Base-by-base conservation (phyloP, 169 alveolate species). In the Pseudocohnilembus persalinus region DNA sequence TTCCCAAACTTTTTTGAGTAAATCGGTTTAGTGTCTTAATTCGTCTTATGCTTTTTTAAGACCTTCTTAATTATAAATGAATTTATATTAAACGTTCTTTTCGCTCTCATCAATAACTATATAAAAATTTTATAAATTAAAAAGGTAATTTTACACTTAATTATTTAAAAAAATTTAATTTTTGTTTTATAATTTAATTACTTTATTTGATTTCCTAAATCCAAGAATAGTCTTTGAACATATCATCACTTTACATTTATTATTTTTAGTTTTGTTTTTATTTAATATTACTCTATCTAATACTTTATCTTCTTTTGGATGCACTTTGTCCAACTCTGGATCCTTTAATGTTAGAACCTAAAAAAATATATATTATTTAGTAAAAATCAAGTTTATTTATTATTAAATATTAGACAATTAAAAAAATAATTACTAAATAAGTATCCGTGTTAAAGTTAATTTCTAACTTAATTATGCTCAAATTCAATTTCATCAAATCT, bases 401-500 rank as follows among this genome's bases (percentile, higher is more conserved):
- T 11, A 11, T 49, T 49, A 11, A 11, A 11, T 49, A 11, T 11
- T 49, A 11, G 68, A n/a, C n/a, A n/a, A n/a, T n/a, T n/a, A n/a
- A n/a, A n/a, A n/a, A n/a, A n/a, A n/a, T n/a, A n/a, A n/a, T n/a
- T 49, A 49, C 68, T 20, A 49, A 11, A 4, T 20, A 49, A 11
- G 68, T 49, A 20, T 49, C 20, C 20, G 20, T 49, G 4, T 49
- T 11, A 20, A 11, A 49, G 20, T 20, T 49, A 49, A 20, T 49
- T 49, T 49, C 68, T 49, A 11, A 49, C 68, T 49, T 49, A 49
- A 4, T 4, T 49, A 20, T 49, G 68, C 20, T 79, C 84, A n/a
- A 79, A 79, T 79, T 49, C 84, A 35, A 79, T 25, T 24, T 79
- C 74, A 25, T 79, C 84, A 34, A 79, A 34, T 79, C 64, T 79